A percentile compares a stretch with the other conserved stretches of the same genome.
phyloP scores from a whole-genome alignment of 2,329 filamentous ascomycete species.

The Aspergillus cejpii region DNA sequence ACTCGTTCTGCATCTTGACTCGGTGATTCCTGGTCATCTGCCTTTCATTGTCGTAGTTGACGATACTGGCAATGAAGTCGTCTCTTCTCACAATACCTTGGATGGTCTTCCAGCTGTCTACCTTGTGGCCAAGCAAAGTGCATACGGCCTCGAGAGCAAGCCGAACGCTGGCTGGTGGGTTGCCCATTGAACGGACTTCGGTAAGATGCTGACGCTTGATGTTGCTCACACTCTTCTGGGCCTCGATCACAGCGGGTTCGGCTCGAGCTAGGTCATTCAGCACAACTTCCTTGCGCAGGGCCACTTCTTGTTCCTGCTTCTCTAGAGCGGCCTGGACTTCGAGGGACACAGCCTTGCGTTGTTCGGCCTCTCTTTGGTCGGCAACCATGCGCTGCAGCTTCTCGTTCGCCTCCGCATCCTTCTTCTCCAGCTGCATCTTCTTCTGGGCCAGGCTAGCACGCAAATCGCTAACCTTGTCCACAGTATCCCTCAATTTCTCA shows the following conservation, averaged over 20 bases:
- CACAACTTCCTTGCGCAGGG: conserved; percentile 74
- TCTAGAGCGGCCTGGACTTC: conserved; percentile 84
- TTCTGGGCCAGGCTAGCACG: conserved; percentile 87
- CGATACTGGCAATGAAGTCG: conserved; percentile 96
- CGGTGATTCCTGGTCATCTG: conserved; percentile 83
- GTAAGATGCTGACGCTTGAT: conserved; percentile 97
- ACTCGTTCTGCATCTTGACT: conserved; percentile 86
- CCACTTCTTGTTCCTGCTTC: conserved; percentile 83
- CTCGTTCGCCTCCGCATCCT: conserved; percentile 92
- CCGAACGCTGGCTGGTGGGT: conserved; percentile 82
- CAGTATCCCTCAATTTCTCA: conserved; percentile 92
- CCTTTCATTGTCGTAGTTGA: conserved; percentile 91
- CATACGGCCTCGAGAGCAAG: conserved; percentile 95
- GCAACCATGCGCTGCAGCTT: conserved; percentile 96
- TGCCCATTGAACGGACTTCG: conserved; percentile 94
- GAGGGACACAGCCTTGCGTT: conserved; percentile 77
- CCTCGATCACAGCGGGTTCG: conserved; percentile 86
- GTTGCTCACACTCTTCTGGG: conserved; percentile 93
- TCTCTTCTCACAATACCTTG: conserved; percentile 82
- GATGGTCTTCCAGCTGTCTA: conserved; percentile 84
- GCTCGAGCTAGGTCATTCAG: conserved; percentile 80
- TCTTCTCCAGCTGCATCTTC: conserved; percentile 85
- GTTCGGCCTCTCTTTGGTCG: conserved; percentile 89
- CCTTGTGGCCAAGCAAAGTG: conserved; percentile 83
- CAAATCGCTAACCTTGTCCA: conserved; percentile 92